A percentile compares a stretch with the other conserved stretches of the same genome.
These are phyloP conservation scores for Eucommia ulmoides DNA, from an alignment of 257 asterid genomes.

Conservation along the genomic window DNA sequence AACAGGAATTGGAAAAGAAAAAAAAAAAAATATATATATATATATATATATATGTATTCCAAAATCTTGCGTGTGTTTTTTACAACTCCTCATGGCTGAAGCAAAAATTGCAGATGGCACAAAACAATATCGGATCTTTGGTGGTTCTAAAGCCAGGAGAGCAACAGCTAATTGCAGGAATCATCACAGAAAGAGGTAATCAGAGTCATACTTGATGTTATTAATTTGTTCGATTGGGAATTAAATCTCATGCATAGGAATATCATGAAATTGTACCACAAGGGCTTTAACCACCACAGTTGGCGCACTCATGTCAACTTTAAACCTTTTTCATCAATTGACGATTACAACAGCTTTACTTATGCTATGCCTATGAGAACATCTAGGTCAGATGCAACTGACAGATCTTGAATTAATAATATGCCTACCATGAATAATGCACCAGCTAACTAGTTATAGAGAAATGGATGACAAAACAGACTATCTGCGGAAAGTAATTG, in stretches of 20 bases:
- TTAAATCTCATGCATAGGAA: neutral
- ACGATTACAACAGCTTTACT: too few relatives aligned
- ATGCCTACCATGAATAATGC: neutral
- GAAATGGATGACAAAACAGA: constrained; percentile 26
- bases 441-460: neutral
- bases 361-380: too few relatives aligned
- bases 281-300: neutral
- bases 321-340: neutral
- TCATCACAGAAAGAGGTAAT: constrained; percentile 72
- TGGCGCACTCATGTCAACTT: neutral
- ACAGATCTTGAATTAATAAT: neutral
- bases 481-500: constrained; percentile 52
- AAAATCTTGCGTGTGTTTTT: neutral
- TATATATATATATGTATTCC: neutral
- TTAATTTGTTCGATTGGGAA: neutral
- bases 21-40: too few relatives aligned
- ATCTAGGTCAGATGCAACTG: too few relatives aligned
- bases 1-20: neutral
- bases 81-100: neutral
- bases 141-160: constrained; percentile 69
- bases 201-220: neutral
- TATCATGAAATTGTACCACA: neutral
- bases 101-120: constrained; percentile 8
- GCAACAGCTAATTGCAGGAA: constrained; percentile 54
- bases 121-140: constrained; percentile 69